Evolutionary conservation across 2,329 filamentous ascomycete species (phyloP).

Genomic region (Colletotrichum tamarilloi): DNA sequence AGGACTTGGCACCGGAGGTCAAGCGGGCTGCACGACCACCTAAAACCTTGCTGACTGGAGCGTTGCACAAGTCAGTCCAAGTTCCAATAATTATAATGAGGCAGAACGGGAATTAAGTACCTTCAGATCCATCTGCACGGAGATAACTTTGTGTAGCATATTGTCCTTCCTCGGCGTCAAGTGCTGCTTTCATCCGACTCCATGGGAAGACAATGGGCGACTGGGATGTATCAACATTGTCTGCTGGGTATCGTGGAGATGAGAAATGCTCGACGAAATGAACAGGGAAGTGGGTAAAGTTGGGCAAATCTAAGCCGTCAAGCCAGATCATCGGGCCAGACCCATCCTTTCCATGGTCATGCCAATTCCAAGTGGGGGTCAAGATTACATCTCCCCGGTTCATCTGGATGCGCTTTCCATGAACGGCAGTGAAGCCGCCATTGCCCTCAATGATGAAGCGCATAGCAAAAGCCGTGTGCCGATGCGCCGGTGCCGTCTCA

Average conservation of each 20-base stretch:
- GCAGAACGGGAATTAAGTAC: slow-evolving; percentile 34
- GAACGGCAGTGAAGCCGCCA: slow-evolving; percentile 65
- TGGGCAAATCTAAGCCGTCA: slow-evolving; percentile 64
- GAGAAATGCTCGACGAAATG: slow-evolving; percentile 64
- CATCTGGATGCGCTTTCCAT: slow-evolving; percentile 61
- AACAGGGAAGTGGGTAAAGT: slow-evolving; percentile 60
- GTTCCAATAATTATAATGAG: too few relatives aligned
- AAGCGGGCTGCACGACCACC: slow-evolving; percentile 60
- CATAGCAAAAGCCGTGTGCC: slow-evolving; percentile 65
- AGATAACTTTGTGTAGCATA: slow-evolving; percentile 47
- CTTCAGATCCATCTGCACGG: slow-evolving; percentile 43
- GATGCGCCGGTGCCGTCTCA: slow-evolving; percentile 63
- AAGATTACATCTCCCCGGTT: slow-evolving; percentile 63
- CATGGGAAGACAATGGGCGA: slow-evolving; percentile 62
- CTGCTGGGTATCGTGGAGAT: slow-evolving; percentile 53
- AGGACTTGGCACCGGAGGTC: slow-evolving; percentile 47
- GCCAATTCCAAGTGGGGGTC: slow-evolving; percentile 67
- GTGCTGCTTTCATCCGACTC: slow-evolving; percentile 52
- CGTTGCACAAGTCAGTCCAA: background rate
- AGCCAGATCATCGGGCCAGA: slow-evolving; percentile 66
- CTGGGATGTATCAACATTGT: slow-evolving; percentile 49
- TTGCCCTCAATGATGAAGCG: slow-evolving; percentile 66
- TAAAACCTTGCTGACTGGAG: slow-evolving; percentile 55
- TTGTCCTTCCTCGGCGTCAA: slow-evolving; percentile 49
- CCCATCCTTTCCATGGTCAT: slow-evolving; percentile 67